Conservation (phyloP, 176 grass and related monocot genomes). For the Areca catechu region DNA sequence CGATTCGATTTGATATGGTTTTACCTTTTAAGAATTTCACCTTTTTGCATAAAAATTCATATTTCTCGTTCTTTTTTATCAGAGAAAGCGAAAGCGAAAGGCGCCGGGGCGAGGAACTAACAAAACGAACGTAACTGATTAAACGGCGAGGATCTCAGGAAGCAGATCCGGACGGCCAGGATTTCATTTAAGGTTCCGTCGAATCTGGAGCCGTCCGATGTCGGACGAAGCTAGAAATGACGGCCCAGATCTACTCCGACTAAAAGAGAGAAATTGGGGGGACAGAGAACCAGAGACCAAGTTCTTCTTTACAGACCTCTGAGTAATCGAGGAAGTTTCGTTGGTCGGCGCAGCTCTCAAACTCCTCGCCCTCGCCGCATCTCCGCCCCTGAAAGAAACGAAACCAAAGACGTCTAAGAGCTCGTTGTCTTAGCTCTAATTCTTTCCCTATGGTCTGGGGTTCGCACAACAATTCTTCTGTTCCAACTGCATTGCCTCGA, state of each 20-base stretch:
- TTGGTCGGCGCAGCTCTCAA: constrained; percentile 2
- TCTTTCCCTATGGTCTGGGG: no score
- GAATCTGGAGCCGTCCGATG: no score
- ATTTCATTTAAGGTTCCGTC: background rate
- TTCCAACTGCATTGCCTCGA: no score
- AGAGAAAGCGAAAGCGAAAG: background rate
- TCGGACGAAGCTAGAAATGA: no score
- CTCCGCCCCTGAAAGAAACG: background rate
- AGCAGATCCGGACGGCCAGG: background rate
- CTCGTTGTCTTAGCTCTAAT: no score
- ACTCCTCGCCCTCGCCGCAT: background rate
- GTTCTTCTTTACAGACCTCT: background rate
- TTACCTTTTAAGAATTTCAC: background rate
- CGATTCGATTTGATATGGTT: background rate
- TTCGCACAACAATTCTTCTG: no score
- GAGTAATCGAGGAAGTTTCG: background rate
- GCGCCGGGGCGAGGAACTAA: background rate
- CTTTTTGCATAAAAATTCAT: no score
- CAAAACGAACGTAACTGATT: background rate
- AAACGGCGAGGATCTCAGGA: background rate
- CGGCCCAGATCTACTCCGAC: background rate
- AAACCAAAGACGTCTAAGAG: no score
- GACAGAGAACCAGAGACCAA: background rate
- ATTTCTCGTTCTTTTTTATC: background rate
- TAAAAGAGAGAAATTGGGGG: no score